Evolutionary conservation across 345 rosid species (phyloP).

Genomic region (Salix brachista): DNA sequence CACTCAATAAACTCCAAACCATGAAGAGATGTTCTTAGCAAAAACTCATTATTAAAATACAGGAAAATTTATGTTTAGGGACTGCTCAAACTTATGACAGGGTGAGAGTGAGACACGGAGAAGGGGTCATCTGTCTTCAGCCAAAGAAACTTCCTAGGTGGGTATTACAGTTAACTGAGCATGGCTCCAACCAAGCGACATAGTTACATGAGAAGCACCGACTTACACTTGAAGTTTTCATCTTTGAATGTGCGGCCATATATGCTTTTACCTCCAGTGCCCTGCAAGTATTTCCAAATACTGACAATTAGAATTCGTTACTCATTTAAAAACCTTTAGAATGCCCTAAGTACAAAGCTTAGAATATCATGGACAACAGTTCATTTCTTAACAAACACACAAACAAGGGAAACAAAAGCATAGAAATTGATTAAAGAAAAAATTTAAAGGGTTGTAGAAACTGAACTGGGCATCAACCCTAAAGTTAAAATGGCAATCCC

Average conservation of each 20-base stretch:
- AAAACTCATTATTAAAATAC: background rate
- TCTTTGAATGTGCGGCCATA: conserved; percentile 92
- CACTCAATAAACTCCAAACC: background rate
- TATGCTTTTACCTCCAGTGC: conserved; percentile 99
- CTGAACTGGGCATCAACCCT: background rate
- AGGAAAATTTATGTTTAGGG: background rate
- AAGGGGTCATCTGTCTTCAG: background rate
- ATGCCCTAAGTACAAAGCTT: background rate
- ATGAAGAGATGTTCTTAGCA: background rate
- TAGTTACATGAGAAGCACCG: conserved; percentile 6
- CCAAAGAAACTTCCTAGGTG: background rate
- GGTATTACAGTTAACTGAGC: background rate
- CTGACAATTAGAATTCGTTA: conserved; percentile 12
- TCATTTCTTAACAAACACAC: background rate
- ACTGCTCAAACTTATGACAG: background rate
- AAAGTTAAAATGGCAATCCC: too few relatives aligned
- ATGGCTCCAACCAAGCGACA: background rate
- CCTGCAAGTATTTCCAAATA: conserved; percentile 52
- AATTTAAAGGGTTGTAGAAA: background rate
- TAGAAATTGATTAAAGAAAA: background rate
- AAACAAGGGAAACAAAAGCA: background rate
- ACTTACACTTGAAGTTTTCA: conserved; percentile 96
- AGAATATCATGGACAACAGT: background rate
- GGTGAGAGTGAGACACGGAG: background rate
- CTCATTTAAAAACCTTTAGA: background rate